Conservation (phyloP, 352 stramenopile genomes). For the Globisporangium barbulae region DNA sequence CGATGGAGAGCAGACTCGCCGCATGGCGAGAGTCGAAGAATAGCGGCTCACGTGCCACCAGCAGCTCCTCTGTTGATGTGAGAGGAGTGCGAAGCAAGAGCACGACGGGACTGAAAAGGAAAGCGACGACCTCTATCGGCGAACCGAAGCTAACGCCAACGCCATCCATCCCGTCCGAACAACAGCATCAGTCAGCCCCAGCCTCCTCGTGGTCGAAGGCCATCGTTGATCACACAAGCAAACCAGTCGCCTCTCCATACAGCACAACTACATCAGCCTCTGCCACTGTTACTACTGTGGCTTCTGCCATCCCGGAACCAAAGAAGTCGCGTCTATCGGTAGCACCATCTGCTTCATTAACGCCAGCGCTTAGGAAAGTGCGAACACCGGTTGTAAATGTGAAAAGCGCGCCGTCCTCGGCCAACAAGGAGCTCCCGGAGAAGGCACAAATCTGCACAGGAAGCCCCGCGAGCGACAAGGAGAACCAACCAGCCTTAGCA, state of each 20-base stretch:
- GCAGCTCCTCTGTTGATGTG: neutral
- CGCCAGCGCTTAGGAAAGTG: neutral
- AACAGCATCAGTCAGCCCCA: neutral
- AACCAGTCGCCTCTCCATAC: neutral
- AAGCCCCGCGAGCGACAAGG: constrained; percentile 17
- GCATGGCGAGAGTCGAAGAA: constrained; percentile 15
- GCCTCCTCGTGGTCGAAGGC: neutral
- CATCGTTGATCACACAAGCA: neutral
- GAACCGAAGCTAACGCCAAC: constrained; percentile 7
- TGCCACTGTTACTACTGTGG: neutral
- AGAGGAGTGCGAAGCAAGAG: neutral
- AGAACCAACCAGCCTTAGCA: constrained; percentile 10
- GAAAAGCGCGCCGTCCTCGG: neutral
- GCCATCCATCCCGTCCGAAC: neutral
- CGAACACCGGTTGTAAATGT: neutral
- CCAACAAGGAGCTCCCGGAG: neutral
- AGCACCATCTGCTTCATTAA: neutral
- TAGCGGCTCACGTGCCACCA: neutral
- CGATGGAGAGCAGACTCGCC: constrained; percentile 17
- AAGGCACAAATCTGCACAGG: neutral
- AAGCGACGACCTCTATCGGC: constrained; percentile 8
- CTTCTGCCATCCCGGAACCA: neutral
- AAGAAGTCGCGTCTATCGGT: constrained; percentile 2
- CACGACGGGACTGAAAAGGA: constrained; percentile 3
- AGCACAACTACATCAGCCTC: neutral